Conservation (phyloP, 1,139 yeast species). For the Magnusiomyces suaveolens region DNA sequence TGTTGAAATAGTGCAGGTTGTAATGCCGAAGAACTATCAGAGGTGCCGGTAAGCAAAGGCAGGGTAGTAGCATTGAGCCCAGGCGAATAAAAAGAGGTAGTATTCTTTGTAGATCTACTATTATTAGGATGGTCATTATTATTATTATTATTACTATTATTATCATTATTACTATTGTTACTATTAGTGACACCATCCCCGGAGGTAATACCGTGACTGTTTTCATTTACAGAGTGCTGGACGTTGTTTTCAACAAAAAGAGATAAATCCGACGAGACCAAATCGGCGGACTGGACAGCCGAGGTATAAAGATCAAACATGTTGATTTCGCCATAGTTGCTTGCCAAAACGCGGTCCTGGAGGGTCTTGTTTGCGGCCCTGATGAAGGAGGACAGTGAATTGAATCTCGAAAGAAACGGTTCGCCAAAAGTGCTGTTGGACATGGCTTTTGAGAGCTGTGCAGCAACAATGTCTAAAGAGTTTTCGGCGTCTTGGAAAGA, state of each 20-base stretch:
- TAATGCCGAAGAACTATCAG: background rate
- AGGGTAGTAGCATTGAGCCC: background rate
- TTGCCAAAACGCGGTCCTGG: background rate
- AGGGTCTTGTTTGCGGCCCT: background rate
- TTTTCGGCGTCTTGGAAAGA: background rate
- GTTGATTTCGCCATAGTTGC: background rate
- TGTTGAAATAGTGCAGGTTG: too few species aligned
- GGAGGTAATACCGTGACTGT: background rate
- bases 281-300: background rate
- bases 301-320: background rate
- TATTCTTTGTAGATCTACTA: too few species aligned
- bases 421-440: background rate
- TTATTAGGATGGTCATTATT: too few species aligned
- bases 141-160: too few species aligned
- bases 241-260: background rate
- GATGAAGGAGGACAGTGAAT: background rate
- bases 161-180: background rate
- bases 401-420: background rate
- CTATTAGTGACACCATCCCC: background rate
- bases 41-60: background rate
- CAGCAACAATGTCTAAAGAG: background rate
- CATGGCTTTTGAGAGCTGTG: background rate
- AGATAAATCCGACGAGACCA: background rate
- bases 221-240: background rate
- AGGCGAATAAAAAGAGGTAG: background rate